These are phyloP conservation scores for Eimeria zaria DNA, from an alignment of 169 alveolate genomes.

Conservation along the genomic window DNA sequence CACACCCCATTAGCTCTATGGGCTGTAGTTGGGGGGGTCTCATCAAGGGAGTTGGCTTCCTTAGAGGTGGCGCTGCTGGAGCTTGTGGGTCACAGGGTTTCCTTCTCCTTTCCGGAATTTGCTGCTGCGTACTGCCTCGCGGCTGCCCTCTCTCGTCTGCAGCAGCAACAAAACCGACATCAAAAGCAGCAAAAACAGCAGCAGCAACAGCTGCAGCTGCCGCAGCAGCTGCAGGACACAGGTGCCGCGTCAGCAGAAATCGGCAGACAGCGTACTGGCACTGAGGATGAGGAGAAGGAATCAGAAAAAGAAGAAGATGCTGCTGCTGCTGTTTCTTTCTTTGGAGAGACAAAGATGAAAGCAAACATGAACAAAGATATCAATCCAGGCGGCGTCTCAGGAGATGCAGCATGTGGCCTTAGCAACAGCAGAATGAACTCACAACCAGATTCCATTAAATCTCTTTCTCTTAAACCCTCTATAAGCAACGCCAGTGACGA, in stretches of 20 bases:
- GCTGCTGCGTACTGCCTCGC: slow-evolving; percentile 64
- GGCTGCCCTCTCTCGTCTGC: slow-evolving; percentile 18
- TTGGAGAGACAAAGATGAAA: neutral
- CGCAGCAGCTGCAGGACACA: slow-evolving; percentile 9
- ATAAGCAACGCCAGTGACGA: neutral
- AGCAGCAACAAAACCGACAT: slow-evolving; percentile 2
- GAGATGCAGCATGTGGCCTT: neutral
- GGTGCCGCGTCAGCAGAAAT: no score
- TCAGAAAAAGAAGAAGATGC: neutral
- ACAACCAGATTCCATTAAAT: neutral
- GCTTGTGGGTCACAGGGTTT: slow-evolving; percentile 21
- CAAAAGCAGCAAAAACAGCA: neutral
- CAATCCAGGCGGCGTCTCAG: neutral
- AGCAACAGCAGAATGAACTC: neutral
- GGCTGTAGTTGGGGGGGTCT: slow-evolving; percentile 58
- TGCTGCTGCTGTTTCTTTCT: neutral
- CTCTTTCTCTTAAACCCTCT: neutral
- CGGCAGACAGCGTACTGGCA: no score
- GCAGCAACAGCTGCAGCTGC: slow-evolving; percentile 23
- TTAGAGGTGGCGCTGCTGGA: slow-evolving; percentile 29
- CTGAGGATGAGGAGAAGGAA: neutral
- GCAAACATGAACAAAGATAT: no score
- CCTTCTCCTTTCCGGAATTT: slow-evolving; percentile 48
- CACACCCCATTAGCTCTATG: slow-evolving; percentile 45
- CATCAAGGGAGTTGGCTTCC: neutral